Percentiles rank a stretch among this genome's conserved stretches.
Conservation (phyloP, 2,329 filamentous ascomycete species). For the Xylariaceae sp. region DNA sequence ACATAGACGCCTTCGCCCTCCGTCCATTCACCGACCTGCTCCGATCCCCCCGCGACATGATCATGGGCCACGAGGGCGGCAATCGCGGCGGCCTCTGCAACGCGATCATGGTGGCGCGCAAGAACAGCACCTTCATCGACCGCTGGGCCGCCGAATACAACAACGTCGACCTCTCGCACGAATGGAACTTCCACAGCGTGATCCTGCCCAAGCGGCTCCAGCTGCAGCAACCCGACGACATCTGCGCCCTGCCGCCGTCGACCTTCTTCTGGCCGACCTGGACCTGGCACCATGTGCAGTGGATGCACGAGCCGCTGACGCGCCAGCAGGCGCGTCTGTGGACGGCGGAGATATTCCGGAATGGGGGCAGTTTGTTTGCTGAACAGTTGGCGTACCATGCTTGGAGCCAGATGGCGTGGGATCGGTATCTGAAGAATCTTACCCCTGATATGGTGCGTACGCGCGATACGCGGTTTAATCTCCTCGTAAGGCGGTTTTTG, state of each 20-base stretch:
- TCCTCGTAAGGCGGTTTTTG: slow-evolving; percentile 32
- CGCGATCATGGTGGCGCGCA: slow-evolving; percentile 35
- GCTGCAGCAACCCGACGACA: slow-evolving; percentile 28
- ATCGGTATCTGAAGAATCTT: slow-evolving; percentile 32
- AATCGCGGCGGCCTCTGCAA: slow-evolving; percentile 37
- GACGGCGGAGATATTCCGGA: slow-evolving; percentile 28
- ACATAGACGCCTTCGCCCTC: slow-evolving; percentile 35
- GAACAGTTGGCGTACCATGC: slow-evolving; percentile 37
- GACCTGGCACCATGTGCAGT: slow-evolving; percentile 36
- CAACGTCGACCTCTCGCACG: slow-evolving; percentile 30
- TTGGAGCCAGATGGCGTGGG: slow-evolving; percentile 37
- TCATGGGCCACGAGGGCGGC: slow-evolving; percentile 36
- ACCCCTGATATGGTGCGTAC: slow-evolving; percentile 32
- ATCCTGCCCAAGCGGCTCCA: slow-evolving; percentile 32
- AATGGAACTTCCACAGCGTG: slow-evolving; percentile 39
- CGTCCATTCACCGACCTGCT: slow-evolving; percentile 31
- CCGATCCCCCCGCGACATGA: slow-evolving; percentile 29
- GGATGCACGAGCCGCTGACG: slow-evolving; percentile 35
- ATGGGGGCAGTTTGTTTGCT: slow-evolving; percentile 33
- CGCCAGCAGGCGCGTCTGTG: slow-evolving; percentile 30
- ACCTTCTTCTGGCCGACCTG: slow-evolving; percentile 40
- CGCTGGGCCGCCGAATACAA: slow-evolving; percentile 35
- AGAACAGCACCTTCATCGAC: slow-evolving; percentile 33
- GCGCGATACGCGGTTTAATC: slow-evolving; percentile 36
- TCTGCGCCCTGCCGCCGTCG: slow-evolving; percentile 35